Base-by-base conservation (phyloP, 140 eudicot genomes). In the Oenanthe javanica region DNA sequence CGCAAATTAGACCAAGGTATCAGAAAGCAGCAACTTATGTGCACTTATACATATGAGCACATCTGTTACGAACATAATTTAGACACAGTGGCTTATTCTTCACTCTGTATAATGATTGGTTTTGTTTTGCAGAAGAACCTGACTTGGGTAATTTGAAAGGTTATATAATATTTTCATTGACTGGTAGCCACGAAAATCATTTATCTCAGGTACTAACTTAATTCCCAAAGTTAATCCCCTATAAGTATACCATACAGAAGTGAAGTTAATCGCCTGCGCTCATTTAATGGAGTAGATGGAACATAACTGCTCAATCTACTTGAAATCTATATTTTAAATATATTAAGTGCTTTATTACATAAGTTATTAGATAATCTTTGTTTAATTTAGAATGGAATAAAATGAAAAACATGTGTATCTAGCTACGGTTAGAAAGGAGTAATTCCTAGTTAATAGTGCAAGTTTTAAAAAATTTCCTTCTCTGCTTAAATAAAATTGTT, bases 161-260 rank as follows among this genome's bases (percentile, higher is more conserved):
- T 54, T 88, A 69, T 59, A 84, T 93, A 46, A 81, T 87, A 2
- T 86, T 93, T 69, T 82, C 95, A 2, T 79, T 93, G 82, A 84
- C 90, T 38, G 83, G 87, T 87, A 93, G 91, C 76, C 98, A 94
- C 1, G 98, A 93, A 80, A 87, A 86, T 75, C 97, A 93, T 70
- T 27, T 67, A 14, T 67, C 45, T 31, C 73, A 67, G 73, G 73
- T 67, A 67, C 45, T 18, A 7, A 67, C 21, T 67, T 9, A 13
- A 27, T 67, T 67, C 18, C 43, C 45, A 61, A 7, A n/a, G 7
- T 21, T n/a, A 19, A 57, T 21, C 66, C 23, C 66, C 66, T 57
- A 1, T 21, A n/a, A 9, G n/a, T 8, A 25, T 2, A 59, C 69
- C 31, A 59, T n/a, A 59, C 14, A n/a, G 0, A 59, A 59, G 14